phyloP scores from a whole-genome alignment of 495 filamentous ascomycete genomes.

The Daldinia concentrica region DNA sequence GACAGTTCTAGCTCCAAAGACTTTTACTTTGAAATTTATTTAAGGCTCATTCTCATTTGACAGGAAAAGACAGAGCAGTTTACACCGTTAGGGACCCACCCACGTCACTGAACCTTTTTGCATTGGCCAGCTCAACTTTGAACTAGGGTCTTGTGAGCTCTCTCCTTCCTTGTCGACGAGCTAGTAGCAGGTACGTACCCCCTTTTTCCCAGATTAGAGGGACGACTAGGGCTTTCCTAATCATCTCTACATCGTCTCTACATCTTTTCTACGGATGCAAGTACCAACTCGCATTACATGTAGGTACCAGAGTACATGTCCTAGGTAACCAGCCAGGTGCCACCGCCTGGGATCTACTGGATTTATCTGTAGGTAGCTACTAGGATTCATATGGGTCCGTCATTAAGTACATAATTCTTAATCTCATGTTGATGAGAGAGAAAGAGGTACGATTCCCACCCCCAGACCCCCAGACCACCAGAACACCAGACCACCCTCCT shows the following conservation, averaged over 20 bases:
- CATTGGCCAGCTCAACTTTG: conserved; percentile 4
- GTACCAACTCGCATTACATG: conserved; percentile 8
- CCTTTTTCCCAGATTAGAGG: neutral
- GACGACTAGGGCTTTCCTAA: neutral
- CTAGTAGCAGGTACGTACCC: conserved; percentile 1
- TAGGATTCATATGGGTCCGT: conserved; percentile 22
- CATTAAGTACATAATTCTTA: conserved; percentile 29
- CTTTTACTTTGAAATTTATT: neutral
- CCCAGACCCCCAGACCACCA: too few species aligned
- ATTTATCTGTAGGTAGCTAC: conserved; percentile 28
- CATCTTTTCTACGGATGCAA: neutral
- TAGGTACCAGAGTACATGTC: conserved; percentile 6
- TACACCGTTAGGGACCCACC: conserved; percentile 18
- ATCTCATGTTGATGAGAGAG: conserved; percentile 39
- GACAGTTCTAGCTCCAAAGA: conserved; percentile 9
- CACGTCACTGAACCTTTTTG: conserved; percentile 5
- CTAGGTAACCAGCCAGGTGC: conserved; percentile 22
- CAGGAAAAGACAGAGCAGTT: conserved; percentile 2
- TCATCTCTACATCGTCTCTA: conserved; percentile 1
- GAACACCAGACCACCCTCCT: neutral
- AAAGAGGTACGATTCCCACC: conserved; percentile 21
- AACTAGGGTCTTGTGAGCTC: conserved; percentile 17
- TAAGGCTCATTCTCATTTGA: neutral
- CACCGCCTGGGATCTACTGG: conserved; percentile 23
- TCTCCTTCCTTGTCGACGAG: conserved; percentile 23